phyloP scores from a whole-genome alignment of 2,329 filamentous ascomycete species.

The Thelonectria rubi region DNA sequence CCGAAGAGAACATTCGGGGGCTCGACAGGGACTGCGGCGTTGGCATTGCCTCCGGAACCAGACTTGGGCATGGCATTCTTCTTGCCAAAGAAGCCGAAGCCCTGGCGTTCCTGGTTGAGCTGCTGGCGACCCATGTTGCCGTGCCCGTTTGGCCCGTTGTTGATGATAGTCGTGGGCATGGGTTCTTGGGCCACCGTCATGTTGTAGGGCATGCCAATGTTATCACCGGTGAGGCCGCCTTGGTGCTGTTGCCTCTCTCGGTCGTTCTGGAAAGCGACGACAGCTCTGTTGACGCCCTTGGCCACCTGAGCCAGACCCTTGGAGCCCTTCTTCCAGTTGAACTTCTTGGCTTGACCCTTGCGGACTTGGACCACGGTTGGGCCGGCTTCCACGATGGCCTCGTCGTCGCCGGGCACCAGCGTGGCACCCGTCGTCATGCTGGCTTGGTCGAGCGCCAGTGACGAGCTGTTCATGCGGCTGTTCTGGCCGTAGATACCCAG shows the following conservation, averaged over 20 bases:
- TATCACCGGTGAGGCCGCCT: constrained; percentile 66
- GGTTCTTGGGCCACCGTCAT: constrained; percentile 64
- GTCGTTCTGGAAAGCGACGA: constrained; percentile 73
- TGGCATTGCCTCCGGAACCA: constrained; percentile 54
- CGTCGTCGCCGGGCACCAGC: constrained; percentile 70
- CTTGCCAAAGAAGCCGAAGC: constrained; percentile 77
- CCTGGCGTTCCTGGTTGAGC: constrained; percentile 58
- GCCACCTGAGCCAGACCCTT: constrained; percentile 93
- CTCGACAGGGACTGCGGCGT: constrained; percentile 57
- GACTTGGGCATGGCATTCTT: constrained; percentile 63
- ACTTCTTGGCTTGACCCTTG: constrained; percentile 94
- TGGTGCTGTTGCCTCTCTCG: constrained; percentile 64
- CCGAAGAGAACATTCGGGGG: constrained; percentile 77
- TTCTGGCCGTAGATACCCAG: constrained; percentile 66
- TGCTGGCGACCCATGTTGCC: constrained; percentile 34
- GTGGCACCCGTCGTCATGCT: constrained; percentile 68
- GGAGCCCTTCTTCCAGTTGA: constrained; percentile 98
- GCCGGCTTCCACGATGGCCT: constrained; percentile 72
- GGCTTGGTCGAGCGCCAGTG: constrained; percentile 60
- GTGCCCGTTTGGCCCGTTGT: constrained; percentile 44
- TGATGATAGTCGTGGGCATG: constrained; percentile 34
- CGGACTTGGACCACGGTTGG: constrained; percentile 96
- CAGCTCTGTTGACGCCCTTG: constrained; percentile 93
- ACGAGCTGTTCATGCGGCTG: constrained; percentile 61
- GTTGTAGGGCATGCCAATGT: constrained; percentile 75